Conservation (phyloP, 495 filamentous ascomycete species). For the Talaromyces liani region DNA sequence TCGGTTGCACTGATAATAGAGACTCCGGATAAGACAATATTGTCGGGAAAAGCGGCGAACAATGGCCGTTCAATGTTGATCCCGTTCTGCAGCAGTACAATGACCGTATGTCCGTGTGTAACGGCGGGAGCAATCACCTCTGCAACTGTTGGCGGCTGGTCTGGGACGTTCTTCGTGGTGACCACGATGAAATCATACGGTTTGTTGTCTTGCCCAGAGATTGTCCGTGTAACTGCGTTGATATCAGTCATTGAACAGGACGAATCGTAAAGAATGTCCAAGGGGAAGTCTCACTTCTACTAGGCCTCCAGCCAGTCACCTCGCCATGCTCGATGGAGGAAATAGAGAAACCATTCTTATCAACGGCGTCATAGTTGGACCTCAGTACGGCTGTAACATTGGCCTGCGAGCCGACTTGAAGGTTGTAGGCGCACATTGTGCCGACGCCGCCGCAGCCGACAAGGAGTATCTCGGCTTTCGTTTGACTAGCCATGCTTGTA, state of each 20-base stretch:
- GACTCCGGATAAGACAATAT: slow-evolving; percentile 21
- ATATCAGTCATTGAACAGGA: background rate
- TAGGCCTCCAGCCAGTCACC: slow-evolving; percentile 16
- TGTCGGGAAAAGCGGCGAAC: slow-evolving; percentile 31
- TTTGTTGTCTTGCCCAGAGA: background rate
- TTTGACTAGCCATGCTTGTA: background rate
- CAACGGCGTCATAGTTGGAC: slow-evolving; percentile 45
- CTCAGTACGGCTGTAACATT: slow-evolving; percentile 44
- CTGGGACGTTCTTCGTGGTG: slow-evolving; percentile 28
- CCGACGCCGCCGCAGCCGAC: slow-evolving; percentile 49
- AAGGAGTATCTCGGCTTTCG: slow-evolving; percentile 26
- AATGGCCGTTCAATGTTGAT: slow-evolving; percentile 46
- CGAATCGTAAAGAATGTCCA: background rate
- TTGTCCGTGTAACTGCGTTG: background rate
- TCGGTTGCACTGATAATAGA: slow-evolving; percentile 12
- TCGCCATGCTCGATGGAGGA: slow-evolving; percentile 32
- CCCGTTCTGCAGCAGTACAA: slow-evolving; percentile 51
- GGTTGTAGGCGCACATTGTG: slow-evolving; percentile 38
- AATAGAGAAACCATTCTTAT: slow-evolving; percentile 42
- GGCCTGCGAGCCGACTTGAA: slow-evolving; percentile 30
- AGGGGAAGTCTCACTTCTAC: slow-evolving; percentile 9
- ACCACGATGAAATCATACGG: slow-evolving; percentile 46
- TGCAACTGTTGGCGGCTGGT: slow-evolving; percentile 41
- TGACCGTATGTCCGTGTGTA: slow-evolving; percentile 39
- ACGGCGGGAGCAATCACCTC: slow-evolving; percentile 75